Base-by-base conservation (phyloP, 176 grass and related monocot genomes). In the Phoenix roebelenii region DNA sequence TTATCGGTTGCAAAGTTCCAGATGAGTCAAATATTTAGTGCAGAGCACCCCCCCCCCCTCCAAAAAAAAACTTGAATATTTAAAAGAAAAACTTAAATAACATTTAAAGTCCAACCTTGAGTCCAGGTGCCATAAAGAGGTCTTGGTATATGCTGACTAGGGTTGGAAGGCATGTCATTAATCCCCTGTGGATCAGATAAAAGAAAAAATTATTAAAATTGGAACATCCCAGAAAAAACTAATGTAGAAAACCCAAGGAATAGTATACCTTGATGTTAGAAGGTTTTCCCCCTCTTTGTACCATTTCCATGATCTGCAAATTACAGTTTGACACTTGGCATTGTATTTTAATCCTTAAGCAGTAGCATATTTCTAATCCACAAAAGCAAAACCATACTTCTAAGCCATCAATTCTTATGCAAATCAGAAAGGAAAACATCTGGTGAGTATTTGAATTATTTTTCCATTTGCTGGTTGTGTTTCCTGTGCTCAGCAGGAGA, bases 301-400 rank as follows among this genome's bases (percentile, higher is more conserved):
- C 66, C 78, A 85, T 79, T 82, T 89, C 82, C 52, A 85, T 82
- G 58, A 82, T 66, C 86, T 89, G 78, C 58, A 60, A 77, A 69
- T 28, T 56, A 75, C 5, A 72, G 54, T 68, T 23, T 58, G 5
- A 32, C 1, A 50, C 50, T 73, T 55, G 18, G 52, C 10, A 12
- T 10, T 44, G 35, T 10, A 44, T 44, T 44, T 39, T 44, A 0
- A 44, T 44, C 7, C 35, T 44, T 44, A 44, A 44, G 35, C 35
- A 39, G 35, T 12, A 39, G 35, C 35, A 39, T 7, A 44, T 44
- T 44, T 12, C 10, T 44, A 44, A 44, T 44, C 7, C 35, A 44
- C 35, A 44, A 44, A 44, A 44, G 35, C 35, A 44, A 44, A 2
- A 12, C 10, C 35, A 44, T 44, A 44, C 10, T 44, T 14, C 35